Evolutionary conservation across 805 yeast species (phyloP), one percentile per base, ranked within the genome.

Genomic region (Yamadazyma akitaensis): DNA sequence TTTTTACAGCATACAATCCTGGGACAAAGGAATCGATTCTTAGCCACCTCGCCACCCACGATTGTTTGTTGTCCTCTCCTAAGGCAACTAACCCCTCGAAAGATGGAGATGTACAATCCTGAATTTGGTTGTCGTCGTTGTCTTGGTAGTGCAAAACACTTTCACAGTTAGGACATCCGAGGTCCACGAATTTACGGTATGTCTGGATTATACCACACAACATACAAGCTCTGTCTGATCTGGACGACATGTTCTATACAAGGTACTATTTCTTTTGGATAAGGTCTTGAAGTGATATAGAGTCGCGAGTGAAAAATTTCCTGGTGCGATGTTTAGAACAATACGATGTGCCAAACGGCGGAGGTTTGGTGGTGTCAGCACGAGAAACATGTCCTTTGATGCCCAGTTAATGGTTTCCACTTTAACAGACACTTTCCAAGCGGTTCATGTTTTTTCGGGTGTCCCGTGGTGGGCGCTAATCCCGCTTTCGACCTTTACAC

Each of bases 21-120:
- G 95, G 87, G 18, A 81, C 84, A 62, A 89, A 88, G 14, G 88
- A 84, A 59, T 88, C 96, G 28, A 92, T 84, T 64, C 97, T 81
- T 47, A 92, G 72, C 99, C 99, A 92, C 61, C 87, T 81, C 13
- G 97, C 97, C 34, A 89, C 97, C 99, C 99, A 92, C 1, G 97
- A 88, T 31, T 76, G 79, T 43, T 81, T 80, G 57, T 67, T 71
- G 42, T 92, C 89, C 50, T 85, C 90, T 41, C 95, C 89, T 51
- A 89, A 75, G 2, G 97, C 97, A 5, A 92, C 96, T 30, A 88
- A 72, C 0, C 99, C 99, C 71, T 92, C 99, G 62, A 90, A 92
- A 0, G 96, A 82, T 34, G 98, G 98, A 16, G 97, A 89, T 5
- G 98, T 94, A 65, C 96, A 89, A 60, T 90, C 96, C 61, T 84